Base-by-base conservation (phyloP, 441 rosid species). In the Populus hybrid region DNA sequence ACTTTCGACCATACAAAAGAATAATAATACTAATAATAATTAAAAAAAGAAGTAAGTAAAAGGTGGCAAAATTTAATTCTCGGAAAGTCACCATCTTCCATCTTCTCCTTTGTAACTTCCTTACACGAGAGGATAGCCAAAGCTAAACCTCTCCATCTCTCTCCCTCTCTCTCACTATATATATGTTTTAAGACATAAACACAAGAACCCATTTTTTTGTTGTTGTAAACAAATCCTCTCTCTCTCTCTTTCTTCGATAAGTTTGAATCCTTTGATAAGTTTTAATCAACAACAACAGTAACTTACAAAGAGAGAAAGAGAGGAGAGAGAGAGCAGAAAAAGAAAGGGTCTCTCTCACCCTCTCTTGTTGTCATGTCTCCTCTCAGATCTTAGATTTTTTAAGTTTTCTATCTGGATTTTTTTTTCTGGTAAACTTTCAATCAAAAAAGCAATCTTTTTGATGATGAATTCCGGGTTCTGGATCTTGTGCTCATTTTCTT, bases 301-400 rank as follows among this genome's bases (percentile, higher is more conserved):
- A 82, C 80, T 72, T 75, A 30, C 71, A 36, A 3, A 76, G 73
- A 38, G 59, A 50, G 38, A 7, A 35, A 35, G 72, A 81, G 73
- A 85, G 81, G 57, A 46, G 16, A 46, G 57, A 5, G 57, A 50
- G 57, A 81, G 86, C 78, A 74, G 57, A 76, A 78, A 83, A 81
- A 79, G 91, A 86, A 91, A 91, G 88, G 88, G 54, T 74, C 30
- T 28, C 30, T 28, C 30, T 30, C 32, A 30, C 32, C 32, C 32
- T 30, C 32, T 30, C 32, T 30, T 82, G 87, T 85, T 90, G 72
- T 83, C 82, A 85, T 86, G 86, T 81, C 80, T 80, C 84, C 74
- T 80, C 85, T 83, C 57, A 50, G 57, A 50, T 50, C 57, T 50
- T 50, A 50, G 57, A 50, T 50, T 50, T 16, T 50, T 50, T 50